Base-by-base conservation (phyloP, 768 basidiomycete genomes). In the Hemileccinum rubropunctum region DNA sequence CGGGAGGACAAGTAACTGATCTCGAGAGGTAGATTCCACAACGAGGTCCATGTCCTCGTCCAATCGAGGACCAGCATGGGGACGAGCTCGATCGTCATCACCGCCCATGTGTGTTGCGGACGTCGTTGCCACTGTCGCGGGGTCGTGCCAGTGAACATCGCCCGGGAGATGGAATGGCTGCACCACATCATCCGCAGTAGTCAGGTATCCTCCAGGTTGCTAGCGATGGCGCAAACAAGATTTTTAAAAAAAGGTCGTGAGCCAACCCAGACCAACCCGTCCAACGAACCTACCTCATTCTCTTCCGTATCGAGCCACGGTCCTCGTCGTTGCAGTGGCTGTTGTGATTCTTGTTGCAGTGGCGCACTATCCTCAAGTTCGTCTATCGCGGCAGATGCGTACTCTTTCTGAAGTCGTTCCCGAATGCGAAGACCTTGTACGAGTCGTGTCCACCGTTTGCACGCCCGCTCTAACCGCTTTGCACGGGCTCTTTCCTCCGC, bases 381-480 rank as follows among this genome's bases (percentile, higher is more conserved):
- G 6, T 38, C 42, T 14, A 48, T 45, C 35, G 27, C 47, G 27
- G 47, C 53, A 14, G 58, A 59, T 8, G 67, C 79, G 67, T 95
- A 97, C 63, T 95, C 84, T 44, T 81, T 81, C 62, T 86, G 86
- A 30, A 98, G 73, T 39, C 92, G 80, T 58, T 88, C 79, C 14
- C 93, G 81, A 51, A 98, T 88, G 32, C 90, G 81, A 40, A 98
- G 76, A 3, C 95, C 97, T 27, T 90, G 88, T 21, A 99, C 77
- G 36, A 99, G 79, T 49, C 86, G 83, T 45, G 76, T 80, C 95
- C 95, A 99, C 18, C 86, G 82, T 66, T 93, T 95, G 55, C 95
- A 69, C 0, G 84, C 86, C 32, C 84, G 81, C 45, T 92, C 92
- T 57, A 88, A 79, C 50, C 78, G 80, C 69, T 92, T 95, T 10